Evolutionary conservation across 179 eudicot species (phyloP), one percentile per base, ranked within the genome.

Genomic region (Beta lomatogona): DNA sequence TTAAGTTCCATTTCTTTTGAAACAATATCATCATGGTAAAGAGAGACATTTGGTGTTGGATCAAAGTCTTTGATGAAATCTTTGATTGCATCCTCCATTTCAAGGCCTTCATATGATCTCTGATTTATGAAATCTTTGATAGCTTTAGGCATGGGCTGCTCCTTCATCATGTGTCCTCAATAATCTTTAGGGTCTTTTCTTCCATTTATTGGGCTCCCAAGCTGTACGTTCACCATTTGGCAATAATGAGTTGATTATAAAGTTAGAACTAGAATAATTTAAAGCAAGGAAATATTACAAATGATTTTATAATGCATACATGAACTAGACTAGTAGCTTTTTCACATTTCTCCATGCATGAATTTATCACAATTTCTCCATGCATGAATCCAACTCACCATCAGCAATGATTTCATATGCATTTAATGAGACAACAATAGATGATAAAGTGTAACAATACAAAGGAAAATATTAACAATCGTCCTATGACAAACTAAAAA

Each of bases 101-200:
- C 75, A 9, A 9, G 28, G 9, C 3, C 28, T 25, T 41, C 75
- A 46, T 28, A 14, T 57, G 64, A 58, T n/a, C 18, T 22, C 21
- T 71, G 36, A 25, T 53, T 44, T 22, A 75, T 18, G 16, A 85
- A 85, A 60, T 50, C 80, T n/a, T 72, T 67, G 64, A 88, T 73
- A 53, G 82, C 85, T 61, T 85, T 80, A 5, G 88, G 89, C 80
- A 88, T 84, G 13, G 83, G 69, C 55, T 88, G 85, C 45, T 72
- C 86, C 45, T 83, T 78, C 88, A 85, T 83, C 14, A 77, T 57
- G n/a, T 63, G 70, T 54, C 55, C 71, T 89, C 89, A 88, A 65
- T 85, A 85, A 0, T 85, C 82, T 63, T 73, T 79, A 0, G 82
- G 79, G n/a, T 77, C 77, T 54, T 80, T 73, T 70, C 86, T 82